Base-by-base conservation (phyloP, 2,329 filamentous ascomycete species). In the Aspergillus sergii region DNA sequence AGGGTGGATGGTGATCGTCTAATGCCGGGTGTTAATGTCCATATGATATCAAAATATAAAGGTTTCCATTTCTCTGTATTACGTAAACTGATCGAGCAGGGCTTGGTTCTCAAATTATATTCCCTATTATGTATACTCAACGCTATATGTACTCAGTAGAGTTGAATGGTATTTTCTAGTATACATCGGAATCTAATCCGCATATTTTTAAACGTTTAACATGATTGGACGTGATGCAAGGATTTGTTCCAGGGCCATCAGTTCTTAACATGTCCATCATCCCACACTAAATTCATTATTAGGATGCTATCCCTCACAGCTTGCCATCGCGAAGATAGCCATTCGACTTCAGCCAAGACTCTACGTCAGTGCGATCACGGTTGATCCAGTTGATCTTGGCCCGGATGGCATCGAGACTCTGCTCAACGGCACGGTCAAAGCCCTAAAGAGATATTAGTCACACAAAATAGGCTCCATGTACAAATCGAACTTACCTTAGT, bases 361-460 rank as follows among this genome's bases (percentile, higher is more conserved):
- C 84, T n/a, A 97, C 91, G 78, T 96, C 92, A 32, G 87, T 84
- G 50, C 85, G 83, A 78, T 97, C 94, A 63, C 93, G 87, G 77
- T 88, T 81, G 61, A 96, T 76, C 92, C 92, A 96, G 64, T 88
- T 86, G 71, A 90, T 85, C 87, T 97, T 98, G 60, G 93, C 93
- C 65, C 87, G 87, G 72, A 97, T 90, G 4, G 89, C 85, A 77
- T 98, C 94, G 69, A 91, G 85, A 76, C 91, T 94, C 83, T 98
- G 94, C n/a, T 93, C 92, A 62, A 98, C 83, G 56, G 91, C 89
- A 76, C 94, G 89, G 74, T 96, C 92, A 73, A 93, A 98, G 50
- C 93, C 87, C 78, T 84, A 65, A 34, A 61, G 51, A 23, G 41
- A 51, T 32, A 54, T 72, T 63, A 72, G 68, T 64, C 26, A 58